Evolutionary conservation across 1,139 yeast genomes (phyloP), one percentile per base, ranked within the genome.

Genomic region (Geotrichum phurueaensis): DNA sequence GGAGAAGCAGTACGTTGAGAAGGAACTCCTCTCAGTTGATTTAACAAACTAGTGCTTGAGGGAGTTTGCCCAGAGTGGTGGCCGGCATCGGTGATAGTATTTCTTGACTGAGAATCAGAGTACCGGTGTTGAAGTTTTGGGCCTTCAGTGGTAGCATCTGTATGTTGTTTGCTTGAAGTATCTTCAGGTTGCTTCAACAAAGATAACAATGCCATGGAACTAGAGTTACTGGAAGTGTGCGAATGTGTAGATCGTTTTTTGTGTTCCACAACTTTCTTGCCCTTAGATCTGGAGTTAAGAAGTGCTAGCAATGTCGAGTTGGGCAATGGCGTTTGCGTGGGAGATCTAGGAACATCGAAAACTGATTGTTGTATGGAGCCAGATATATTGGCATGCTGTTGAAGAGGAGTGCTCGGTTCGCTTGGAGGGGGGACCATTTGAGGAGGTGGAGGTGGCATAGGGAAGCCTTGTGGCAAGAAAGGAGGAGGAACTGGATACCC

Each of bases 231-330:
- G 13, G 58, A 20, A 15, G 12, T 7, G 2, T 48, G 39, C 2
- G 43, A n/a, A 18, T 2, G 58, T 6, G 53, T 31, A 39, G 54
- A 7, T 22, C n/a, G 31, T 18, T 31, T 23, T 36, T 52, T 57
- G 1, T 25, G 33, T 25, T 48, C 20, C 33, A 49, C 54, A 5
- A 29, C 58, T 39, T 61, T 59, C 49, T 62, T 63, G 56, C 64
- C 64, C 43, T 59, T 49, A 50, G 62, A 58, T 25, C 71, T 65
- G 20, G 68, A 61, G 53, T 67, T 60, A 20, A 71, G 65, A 45
- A 71, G 67, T 10, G 68, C 68, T 57, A 68, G 63, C 36, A 71
- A 56, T 33, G 43, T 25, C 27, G 27, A 25, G 27, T 25, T 25
- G 27, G 27, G 27, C 27, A 25, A 25, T 25, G 27, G 27, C 4